Evolutionary conservation across 2,329 filamentous ascomycete species (phyloP).

Genomic region (Coniochaeta ligniaria): DNA sequence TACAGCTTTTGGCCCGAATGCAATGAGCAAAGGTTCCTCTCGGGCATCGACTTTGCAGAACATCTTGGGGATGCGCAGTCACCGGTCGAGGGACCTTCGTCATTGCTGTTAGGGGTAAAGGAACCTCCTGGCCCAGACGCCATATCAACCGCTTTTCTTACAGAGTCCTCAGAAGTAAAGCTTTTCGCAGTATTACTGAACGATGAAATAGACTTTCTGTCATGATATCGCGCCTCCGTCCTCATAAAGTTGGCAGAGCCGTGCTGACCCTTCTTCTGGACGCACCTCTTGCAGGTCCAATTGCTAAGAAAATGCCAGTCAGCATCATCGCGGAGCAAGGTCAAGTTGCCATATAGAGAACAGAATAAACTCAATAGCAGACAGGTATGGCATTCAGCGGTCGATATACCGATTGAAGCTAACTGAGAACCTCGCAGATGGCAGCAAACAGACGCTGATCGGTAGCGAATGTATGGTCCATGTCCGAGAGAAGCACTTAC

Average conservation of each 20-base stretch:
- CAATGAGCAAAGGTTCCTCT: not conserved
- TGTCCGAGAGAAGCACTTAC: slow-evolving; percentile 7
- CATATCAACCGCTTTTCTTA: not conserved
- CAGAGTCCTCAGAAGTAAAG: not conserved
- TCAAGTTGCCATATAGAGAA: not conserved
- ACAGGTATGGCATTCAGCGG: not conserved
- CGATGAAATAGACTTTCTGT: not conserved
- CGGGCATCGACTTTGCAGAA: not conserved
- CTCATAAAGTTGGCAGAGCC: not conserved
- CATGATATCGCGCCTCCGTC: not conserved
- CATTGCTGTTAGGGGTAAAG: not conserved
- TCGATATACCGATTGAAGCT: not conserved
- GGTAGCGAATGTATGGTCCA: not conserved
- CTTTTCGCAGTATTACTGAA: not conserved
- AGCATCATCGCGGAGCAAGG: not conserved
- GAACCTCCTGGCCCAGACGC: not conserved
- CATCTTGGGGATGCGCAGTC: not conserved
- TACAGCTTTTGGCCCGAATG: not conserved
- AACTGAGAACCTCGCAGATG: not conserved
- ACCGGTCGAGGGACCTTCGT: not conserved
- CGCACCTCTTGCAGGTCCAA: not conserved
- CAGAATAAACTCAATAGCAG: not conserved
- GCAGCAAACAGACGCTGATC: not conserved
- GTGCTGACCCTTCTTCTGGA: not conserved
- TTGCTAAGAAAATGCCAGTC: not conserved